Evolutionary conservation across 306 rosid species (phyloP).

Genomic region (Delonix regia): DNA sequence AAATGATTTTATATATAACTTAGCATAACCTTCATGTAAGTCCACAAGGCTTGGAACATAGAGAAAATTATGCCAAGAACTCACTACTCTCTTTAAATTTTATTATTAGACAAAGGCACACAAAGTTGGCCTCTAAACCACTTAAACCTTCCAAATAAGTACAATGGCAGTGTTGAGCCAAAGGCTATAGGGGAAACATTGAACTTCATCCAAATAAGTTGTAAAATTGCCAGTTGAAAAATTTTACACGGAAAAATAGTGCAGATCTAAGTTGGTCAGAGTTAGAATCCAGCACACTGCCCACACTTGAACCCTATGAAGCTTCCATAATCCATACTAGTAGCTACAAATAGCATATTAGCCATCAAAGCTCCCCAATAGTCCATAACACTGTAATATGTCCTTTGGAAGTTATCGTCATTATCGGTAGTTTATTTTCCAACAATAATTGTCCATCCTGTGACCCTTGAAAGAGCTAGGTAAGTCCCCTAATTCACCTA

Average conservation of each 20-base stretch:
- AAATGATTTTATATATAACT: not conserved
- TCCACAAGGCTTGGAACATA: not conserved
- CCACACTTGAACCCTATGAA: not conserved
- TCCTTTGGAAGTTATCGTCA: not conserved
- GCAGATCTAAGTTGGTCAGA: not conserved
- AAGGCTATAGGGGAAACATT: not conserved
- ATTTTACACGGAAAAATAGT: not conserved
- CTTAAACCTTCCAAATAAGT: not conserved
- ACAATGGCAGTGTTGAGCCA: not conserved
- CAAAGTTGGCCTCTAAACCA: not conserved
- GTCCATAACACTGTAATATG: no score
- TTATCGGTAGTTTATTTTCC: no score
- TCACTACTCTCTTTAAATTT: not conserved
- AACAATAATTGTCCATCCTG: not conserved
- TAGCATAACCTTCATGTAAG: not conserved
- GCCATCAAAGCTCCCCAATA: conserved; percentile 7
- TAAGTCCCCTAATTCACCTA: no score
- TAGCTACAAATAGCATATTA: not conserved
- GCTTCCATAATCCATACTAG: not conserved
- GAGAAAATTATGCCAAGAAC: not conserved
- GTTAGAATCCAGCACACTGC: not conserved
- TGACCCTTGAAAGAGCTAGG: not conserved
- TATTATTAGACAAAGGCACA: not conserved
- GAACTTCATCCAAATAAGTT: not conserved
- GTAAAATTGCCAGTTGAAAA: not conserved